phyloP scores from a whole-genome alignment of 768 basidiomycete genomes.

The Macrocybe gigantea region DNA sequence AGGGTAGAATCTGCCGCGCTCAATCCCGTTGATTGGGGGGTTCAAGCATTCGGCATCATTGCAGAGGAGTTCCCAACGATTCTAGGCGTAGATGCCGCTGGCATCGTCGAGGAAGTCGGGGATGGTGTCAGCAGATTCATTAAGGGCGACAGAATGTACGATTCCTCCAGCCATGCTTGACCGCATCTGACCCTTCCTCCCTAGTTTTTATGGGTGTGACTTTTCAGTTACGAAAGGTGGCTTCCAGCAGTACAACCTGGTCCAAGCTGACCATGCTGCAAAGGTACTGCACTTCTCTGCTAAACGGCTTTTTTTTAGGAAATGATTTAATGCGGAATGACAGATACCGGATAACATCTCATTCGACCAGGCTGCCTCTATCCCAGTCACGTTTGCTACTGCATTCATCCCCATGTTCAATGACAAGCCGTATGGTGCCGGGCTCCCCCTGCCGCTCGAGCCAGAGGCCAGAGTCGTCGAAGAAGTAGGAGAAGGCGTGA shows the following conservation, averaged over 20 bases:
- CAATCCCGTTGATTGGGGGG: constrained; percentile 49
- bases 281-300: constrained; percentile 9
- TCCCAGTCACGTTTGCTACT: constrained; percentile 39
- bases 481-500: background rate
- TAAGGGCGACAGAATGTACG: constrained; percentile 50
- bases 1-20: constrained; percentile 32
- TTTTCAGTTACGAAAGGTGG: constrained; percentile 10
- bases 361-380: constrained; percentile 36
- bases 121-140: constrained; percentile 43
- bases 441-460: too few relatives aligned
- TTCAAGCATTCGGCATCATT: constrained; percentile 33
- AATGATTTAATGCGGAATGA: constrained; percentile 2
- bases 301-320: background rate
- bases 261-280: constrained; percentile 11
- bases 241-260: constrained; percentile 21
- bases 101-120: constrained; percentile 45
- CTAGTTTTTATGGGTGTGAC: constrained; percentile 14
- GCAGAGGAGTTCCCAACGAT: constrained; percentile 43
- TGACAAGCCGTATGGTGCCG: too few relatives aligned
- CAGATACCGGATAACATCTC: constrained; percentile 35
- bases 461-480: too few relatives aligned
- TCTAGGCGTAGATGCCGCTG: constrained; percentile 44
- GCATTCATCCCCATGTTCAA: constrained; percentile 45
- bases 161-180: background rate
- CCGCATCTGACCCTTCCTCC: too few relatives aligned